Base-by-base conservation (phyloP, 2,329 filamentous ascomycete genomes). In the Didymella segeticola region DNA sequence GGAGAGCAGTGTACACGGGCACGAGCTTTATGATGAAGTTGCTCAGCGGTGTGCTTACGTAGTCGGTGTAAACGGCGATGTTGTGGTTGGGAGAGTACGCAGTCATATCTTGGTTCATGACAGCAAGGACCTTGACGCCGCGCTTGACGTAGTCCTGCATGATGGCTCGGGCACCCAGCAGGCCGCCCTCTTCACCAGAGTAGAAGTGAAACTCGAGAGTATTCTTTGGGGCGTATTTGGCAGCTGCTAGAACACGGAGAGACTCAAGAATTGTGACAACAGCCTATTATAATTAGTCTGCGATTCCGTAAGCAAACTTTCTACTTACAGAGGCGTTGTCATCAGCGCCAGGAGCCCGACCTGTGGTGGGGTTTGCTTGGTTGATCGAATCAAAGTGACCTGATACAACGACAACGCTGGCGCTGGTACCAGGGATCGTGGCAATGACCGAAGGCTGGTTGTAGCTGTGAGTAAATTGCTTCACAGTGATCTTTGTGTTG, bases 131-230 rank as follows among this genome's bases (percentile, higher is more conserved):
- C 60, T 92, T 54, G 29, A 51, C 50, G 19, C 31, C 22, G 19
- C 49, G 50, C 70, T 86, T 84, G 74, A 89, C 87, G 69, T 96
- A 96, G 11, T 83, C 77, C 39, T 83, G 81, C 79, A 96, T 96
- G 73, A 96, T 89, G 49, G 89, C 92, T 74, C 96, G 91, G 68
- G 88, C 92, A 51, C 91, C 91, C 5, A 95, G 82, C 38, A 96
- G 80, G 34, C 91, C 91, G 53, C 88, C 90, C 75, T 96, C 91
- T 74, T 96, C 91, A n/a, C 90, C 91, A 39, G 87, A 90, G 78
- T 95, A 96, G 90, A 91, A 96, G 77, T 96, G 92, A 75, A 96
- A 96, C 78, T 97, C 93, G 65, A 97, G 81, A 1, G 90, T 95
- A 77, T 96, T 96, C 57, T 84, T 75, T 6, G 87, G 87, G 26